A percentile compares a stretch with the other conserved stretches of the same genome.
Conservation (phyloP, 1,284 basidiomycete species). For the Pisolithus thermaeus region DNA sequence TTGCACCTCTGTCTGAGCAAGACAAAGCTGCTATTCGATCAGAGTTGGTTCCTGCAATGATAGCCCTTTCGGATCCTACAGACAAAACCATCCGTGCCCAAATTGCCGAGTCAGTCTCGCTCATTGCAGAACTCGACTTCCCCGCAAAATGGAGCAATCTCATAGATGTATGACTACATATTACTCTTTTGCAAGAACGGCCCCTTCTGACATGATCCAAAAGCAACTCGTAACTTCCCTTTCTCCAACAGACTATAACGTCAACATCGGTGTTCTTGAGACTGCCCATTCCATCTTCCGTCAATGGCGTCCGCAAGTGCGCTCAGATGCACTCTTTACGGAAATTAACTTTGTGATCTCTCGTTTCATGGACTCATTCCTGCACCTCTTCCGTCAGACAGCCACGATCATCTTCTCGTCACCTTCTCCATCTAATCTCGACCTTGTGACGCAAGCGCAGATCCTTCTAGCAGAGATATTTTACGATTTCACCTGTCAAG, state of each 20-base stretch:
- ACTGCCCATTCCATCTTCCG: conserved; percentile 96
- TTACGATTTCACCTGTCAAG: conserved; percentile 93
- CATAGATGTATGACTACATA: conserved; percentile 61
- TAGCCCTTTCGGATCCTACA: conserved; percentile 59
- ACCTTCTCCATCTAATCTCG: conserved; percentile 36
- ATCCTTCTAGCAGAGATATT: conserved; percentile 82
- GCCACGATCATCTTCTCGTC: conserved; percentile 46
- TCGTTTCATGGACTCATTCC: conserved; percentile 81
- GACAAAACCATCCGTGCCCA: conserved; percentile 74
- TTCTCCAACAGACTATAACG: conserved; percentile 71
- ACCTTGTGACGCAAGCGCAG: conserved; percentile 66
- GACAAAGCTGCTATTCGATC: conserved; percentile 67
- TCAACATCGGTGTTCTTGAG: conserved; percentile 88
- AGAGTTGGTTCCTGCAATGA: conserved; percentile 79
- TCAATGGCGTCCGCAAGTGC: conserved; percentile 87
- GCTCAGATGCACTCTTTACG: conserved; percentile 82
- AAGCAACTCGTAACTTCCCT: conserved; percentile 84
- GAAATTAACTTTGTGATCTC: conserved; percentile 91
- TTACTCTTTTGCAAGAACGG: neutral
- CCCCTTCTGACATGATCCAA: conserved; percentile 6
- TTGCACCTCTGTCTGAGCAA: conserved; percentile 50
- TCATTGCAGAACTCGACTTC: conserved; percentile 86
- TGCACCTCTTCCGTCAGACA: conserved; percentile 75
- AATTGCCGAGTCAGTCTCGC: conserved; percentile 83
- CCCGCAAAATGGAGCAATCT: conserved; percentile 80